These are phyloP conservation scores for Tuber umbilicatum DNA, from an alignment of 495 filamentous ascomycete genomes.

Conservation along the genomic window DNA sequence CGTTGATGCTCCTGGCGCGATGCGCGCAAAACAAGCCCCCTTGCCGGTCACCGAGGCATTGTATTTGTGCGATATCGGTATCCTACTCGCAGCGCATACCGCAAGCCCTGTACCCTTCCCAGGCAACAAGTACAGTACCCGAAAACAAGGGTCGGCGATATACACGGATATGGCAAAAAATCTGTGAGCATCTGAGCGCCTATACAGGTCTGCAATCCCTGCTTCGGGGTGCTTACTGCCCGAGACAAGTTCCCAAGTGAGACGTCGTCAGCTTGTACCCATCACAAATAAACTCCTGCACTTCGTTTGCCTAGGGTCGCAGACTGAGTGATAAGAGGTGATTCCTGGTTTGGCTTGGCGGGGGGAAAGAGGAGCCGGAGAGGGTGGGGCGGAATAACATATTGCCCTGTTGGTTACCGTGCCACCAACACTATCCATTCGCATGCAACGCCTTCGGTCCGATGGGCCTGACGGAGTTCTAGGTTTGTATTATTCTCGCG, in stretches of 20 bases:
- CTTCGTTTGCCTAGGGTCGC: no score
- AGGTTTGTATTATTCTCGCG: neutral
- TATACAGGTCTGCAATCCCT: no score
- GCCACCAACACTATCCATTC: neutral
- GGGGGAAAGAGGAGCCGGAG: neutral
- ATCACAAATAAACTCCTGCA: neutral
- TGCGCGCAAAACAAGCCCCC: neutral
- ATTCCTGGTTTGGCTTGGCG: neutral
- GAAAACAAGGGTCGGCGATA: no score
- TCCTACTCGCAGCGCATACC: neutral
- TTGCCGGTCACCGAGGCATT: neutral
- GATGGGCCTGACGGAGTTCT: neutral
- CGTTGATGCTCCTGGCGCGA: neutral
- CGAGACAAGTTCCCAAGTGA: neutral
- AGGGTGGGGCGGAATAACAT: neutral
- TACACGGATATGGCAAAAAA: no score
- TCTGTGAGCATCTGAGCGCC: no score
- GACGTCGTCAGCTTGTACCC: neutral
- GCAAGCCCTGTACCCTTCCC: neutral
- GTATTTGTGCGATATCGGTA: neutral
- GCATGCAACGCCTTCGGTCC: neutral
- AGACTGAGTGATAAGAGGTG: neutral
- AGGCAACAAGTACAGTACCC: no score
- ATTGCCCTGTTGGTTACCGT: neutral
- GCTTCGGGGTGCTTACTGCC: no score